phyloP scores from a whole-genome alignment of 768 basidiomycete species.

The Trametes elegans region DNA sequence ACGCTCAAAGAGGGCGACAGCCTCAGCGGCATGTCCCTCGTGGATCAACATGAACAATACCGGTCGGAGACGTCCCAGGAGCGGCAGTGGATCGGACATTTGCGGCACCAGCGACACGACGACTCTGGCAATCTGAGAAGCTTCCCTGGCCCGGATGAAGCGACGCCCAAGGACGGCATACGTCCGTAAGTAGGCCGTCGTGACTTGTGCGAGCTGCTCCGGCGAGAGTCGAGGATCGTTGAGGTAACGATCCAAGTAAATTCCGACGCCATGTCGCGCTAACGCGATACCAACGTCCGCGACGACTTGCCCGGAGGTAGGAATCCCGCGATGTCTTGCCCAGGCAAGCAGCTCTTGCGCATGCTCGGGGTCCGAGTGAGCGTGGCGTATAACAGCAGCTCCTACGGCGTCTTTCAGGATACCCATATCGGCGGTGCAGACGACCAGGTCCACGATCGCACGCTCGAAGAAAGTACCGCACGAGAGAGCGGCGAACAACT shows the following conservation, averaged over 20 bases:
- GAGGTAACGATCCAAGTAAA: slow-evolving; percentile 12
- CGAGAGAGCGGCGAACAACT: slow-evolving; percentile 12
- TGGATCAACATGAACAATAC: slow-evolving; percentile 4
- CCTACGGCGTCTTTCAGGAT: slow-evolving; percentile 8
- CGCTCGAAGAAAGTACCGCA: slow-evolving; percentile 14
- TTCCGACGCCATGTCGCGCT: slow-evolving; percentile 1
- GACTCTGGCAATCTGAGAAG: neutral
- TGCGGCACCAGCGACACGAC: neutral
- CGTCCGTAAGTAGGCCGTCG: slow-evolving; percentile 3
- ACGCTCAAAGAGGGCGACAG: slow-evolving; percentile 40
- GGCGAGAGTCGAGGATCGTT: neutral
- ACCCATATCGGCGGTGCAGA: neutral
- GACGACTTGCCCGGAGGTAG: neutral
- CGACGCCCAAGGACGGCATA: neutral
- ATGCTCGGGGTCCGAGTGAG: slow-evolving; percentile 4
- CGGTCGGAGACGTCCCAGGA: neutral
- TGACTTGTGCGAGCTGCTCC: slow-evolving; percentile 1
- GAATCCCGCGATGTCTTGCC: slow-evolving; percentile 6
- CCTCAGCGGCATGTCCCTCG: slow-evolving; percentile 31
- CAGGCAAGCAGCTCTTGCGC: slow-evolving; percentile 14
- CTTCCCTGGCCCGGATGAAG: neutral
- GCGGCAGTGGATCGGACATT: neutral
- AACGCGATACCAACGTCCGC: slow-evolving; percentile 4
- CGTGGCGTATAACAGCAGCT: neutral
- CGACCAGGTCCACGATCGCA: slow-evolving; percentile 15